Evolutionary conservation across 176 grass and related monocot species (phyloP).

Genomic region (Thalia dealbata): DNA sequence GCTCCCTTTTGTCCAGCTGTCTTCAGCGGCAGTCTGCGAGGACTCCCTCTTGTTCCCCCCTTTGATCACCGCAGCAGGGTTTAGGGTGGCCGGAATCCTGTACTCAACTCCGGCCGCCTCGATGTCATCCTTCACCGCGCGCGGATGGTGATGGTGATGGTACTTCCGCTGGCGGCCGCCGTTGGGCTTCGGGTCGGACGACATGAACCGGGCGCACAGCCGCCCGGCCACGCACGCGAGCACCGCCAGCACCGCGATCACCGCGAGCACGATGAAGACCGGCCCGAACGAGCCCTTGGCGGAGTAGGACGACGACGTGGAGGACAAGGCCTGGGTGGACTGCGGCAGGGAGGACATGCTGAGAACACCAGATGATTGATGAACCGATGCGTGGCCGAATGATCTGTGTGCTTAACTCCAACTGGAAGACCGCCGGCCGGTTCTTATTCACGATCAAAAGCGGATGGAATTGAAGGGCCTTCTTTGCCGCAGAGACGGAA

Average conservation of each 20-base stretch:
- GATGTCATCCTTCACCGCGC: slow-evolving; percentile 51
- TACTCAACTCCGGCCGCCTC: slow-evolving; percentile 72
- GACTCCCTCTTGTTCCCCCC: neutral
- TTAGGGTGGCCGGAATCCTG: slow-evolving; percentile 49
- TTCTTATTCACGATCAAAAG: slow-evolving; percentile 23
- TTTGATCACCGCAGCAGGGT: slow-evolving; percentile 21
- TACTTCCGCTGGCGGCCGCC: slow-evolving; percentile 1
- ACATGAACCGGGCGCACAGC: slow-evolving; percentile 42
- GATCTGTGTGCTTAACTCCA: neutral
- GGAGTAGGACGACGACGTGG: slow-evolving; percentile 18
- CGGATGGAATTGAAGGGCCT: slow-evolving; percentile 20
- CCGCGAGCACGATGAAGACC: slow-evolving; percentile 47
- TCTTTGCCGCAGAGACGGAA: slow-evolving; percentile 31
- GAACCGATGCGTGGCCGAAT: too few relatives aligned
- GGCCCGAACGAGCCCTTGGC: slow-evolving; percentile 62
- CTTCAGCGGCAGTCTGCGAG: neutral
- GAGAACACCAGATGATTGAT: neutral
- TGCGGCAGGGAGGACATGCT: slow-evolving; percentile 54
- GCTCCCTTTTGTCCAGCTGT: neutral
- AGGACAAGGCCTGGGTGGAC: slow-evolving; percentile 25
- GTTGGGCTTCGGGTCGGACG: slow-evolving; percentile 29
- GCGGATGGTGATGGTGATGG: slow-evolving; percentile 25
- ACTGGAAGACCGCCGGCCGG: neutral
- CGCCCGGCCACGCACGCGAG: slow-evolving; percentile 54
- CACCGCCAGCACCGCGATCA: slow-evolving; percentile 60